A percentile compares a stretch with the other conserved stretches of the same genome.
Evolutionary conservation across 306 rosid species (phyloP).

Genomic region (Begonia fuchsioides): DNA sequence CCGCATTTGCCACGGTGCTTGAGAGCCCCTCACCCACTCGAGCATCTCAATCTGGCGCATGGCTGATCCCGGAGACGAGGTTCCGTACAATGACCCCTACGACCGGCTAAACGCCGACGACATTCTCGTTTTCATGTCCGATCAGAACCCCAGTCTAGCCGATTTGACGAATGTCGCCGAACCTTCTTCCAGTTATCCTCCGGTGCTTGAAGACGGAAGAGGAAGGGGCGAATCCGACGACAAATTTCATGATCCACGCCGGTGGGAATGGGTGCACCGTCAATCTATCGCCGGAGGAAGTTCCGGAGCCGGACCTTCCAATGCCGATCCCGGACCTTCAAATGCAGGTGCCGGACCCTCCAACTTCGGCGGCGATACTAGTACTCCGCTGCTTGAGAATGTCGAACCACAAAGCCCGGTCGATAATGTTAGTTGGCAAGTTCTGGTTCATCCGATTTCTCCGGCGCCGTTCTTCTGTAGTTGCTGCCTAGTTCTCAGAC

Average conservation of each 20-base stretch:
- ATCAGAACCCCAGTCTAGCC: conserved; percentile 3
- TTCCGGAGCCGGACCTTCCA: conserved; percentile 13
- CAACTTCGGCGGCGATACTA: background rate
- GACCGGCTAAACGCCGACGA: conserved; percentile 11
- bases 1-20: no score
- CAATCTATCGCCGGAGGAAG: conserved; percentile 1
- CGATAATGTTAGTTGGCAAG: background rate
- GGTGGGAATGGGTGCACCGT: conserved; percentile 7
- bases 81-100: conserved; percentile 14
- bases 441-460: conserved; percentile 17
- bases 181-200: background rate
- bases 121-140: conserved; percentile 8
- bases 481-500: conserved; percentile 54
- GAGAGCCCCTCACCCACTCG: no score
- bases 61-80: conserved; percentile 16
- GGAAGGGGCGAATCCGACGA: background rate
- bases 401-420: background rate
- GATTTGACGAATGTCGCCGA: conserved; percentile 6
- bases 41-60: conserved; percentile 4
- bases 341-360: background rate
- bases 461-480: conserved; percentile 29
- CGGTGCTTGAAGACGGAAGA: background rate
- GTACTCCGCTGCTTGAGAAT: background rate
- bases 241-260: conserved; percentile 1
- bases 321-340: no score